These are phyloP conservation scores for Emergomyces africanus DNA, from an alignment of 2,329 filamentous ascomycete species.

Conservation along the genomic window DNA sequence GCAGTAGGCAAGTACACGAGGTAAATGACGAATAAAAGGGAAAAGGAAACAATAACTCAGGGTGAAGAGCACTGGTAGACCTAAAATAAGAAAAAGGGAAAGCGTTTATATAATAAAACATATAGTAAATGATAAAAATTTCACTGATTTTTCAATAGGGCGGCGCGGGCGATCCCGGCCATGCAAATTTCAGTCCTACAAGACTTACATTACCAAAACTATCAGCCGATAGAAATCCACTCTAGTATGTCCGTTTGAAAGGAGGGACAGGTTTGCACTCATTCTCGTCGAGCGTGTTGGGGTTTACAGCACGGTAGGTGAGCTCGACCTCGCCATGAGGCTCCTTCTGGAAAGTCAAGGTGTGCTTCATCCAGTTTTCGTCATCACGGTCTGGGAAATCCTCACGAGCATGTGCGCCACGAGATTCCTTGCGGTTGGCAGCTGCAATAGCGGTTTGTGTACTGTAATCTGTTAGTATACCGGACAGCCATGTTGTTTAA, in stretches of 20 bases:
- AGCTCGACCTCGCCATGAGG: slow-evolving; percentile 81
- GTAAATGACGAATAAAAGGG: neutral
- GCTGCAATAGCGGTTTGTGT: slow-evolving; percentile 85
- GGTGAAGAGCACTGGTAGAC: neutral
- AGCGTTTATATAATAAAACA: neutral
- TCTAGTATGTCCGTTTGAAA: slow-evolving; percentile 59
- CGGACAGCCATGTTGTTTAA: neutral
- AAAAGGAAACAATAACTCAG: neutral
- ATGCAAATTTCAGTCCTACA: neutral
- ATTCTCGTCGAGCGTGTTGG: slow-evolving; percentile 75
- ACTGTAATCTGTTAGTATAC: slow-evolving; percentile 29
- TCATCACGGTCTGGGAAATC: slow-evolving; percentile 95
- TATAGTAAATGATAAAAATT: neutral
- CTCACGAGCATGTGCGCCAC: slow-evolving; percentile 93
- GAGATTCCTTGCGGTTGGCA: slow-evolving; percentile 90
- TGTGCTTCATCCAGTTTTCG: slow-evolving; percentile 99
- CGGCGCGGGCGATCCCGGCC: neutral
- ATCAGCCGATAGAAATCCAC: neutral
- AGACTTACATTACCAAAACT: neutral
- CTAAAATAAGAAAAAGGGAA: neutral
- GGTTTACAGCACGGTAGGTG: slow-evolving; percentile 70
- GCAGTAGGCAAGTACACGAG: neutral
- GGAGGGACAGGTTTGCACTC: slow-evolving; percentile 96
- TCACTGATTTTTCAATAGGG: neutral
- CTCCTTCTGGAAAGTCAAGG: slow-evolving; percentile 85